Percentiles rank a stretch among this genome's conserved stretches.
Conservation (phyloP, 495 filamentous ascomycete genomes). For the Cairneyella variabilis region DNA sequence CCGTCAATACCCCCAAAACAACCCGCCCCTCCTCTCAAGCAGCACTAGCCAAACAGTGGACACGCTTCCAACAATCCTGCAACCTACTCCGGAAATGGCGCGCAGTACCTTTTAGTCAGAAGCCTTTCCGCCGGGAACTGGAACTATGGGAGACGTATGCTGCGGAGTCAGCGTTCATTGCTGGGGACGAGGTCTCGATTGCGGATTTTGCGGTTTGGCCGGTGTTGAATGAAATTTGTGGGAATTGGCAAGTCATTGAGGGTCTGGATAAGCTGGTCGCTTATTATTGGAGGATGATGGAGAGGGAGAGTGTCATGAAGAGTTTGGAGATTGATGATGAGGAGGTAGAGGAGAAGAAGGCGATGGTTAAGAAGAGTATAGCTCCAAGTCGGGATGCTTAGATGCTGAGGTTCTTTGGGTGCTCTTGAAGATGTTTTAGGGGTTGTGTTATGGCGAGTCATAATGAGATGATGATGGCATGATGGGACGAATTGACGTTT, state of each 20-base stretch:
- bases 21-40: conserved; percentile 25
- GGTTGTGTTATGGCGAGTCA: background rate
- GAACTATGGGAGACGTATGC: conserved; percentile 47
- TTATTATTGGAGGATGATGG: conserved; percentile 13
- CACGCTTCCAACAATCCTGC: conserved; percentile 35
- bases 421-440: background rate
- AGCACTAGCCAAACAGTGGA: conserved; percentile 34
- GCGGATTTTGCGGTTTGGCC: conserved; percentile 75
- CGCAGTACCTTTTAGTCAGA: conserved; percentile 15
- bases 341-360: background rate
- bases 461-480: background rate
- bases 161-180: conserved; percentile 48
- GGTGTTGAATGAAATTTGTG: conserved; percentile 55
- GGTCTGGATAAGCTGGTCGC: conserved; percentile 2
- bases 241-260: conserved; percentile 19
- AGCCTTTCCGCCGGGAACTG: conserved; percentile 33
- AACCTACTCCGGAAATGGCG: conserved; percentile 36
- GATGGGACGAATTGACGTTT: no score
- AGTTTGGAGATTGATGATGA: conserved; percentile 1
- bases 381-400: no score
- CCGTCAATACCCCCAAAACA: conserved; percentile 34
- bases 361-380: background rate
- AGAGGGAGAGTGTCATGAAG: conserved; percentile 5
- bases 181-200: conserved; percentile 50
- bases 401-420: no score